Base-by-base conservation (phyloP, 2,329 filamentous ascomycete species). In the Botrytis pseudocinerea region DNA sequence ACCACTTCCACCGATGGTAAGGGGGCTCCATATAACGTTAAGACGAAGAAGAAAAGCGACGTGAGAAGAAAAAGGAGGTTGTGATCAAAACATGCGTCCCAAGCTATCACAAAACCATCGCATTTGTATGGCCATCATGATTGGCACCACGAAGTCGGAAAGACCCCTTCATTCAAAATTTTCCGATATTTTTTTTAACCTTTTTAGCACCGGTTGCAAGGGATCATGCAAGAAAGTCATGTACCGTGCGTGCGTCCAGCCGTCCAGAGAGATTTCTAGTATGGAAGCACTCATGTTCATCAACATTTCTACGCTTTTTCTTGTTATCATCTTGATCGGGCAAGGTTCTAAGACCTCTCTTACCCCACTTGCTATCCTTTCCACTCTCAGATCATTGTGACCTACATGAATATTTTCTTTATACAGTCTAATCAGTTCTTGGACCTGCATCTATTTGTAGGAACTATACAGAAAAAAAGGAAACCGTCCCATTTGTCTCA, bases 81-180 rank as follows among this genome's bases (percentile, higher is more conserved):
- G 48, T 69, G 65, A 69, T 25, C 65, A 69, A 69, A 57, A 25
- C 46, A 51, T 25, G 38, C 65, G 65, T 68, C 32, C 8, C 7
- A 40, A 42, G 35, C 35, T 54, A n/a, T 40, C 64, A 68, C 64
- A 14, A 68, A 54, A 68, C 28, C 64, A 42, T 25, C 32, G 28
- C 25, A 32, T 25, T 32, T 28, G 65, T 38, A 57, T 68, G 64
- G 32, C 25, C 20, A 42, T 14, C 64, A 42, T 68, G 48, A 57
- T 68, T 68, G 64, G 46, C 46, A 63, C 40, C 61, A 54, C 65
- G 48, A 57, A 28, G 48, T 57, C 48, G 25, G 25, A 28, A 28
- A 57, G 48, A 68, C 16, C 48, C 64, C 62, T 54, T 66, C 16
- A 40, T 66, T 66, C 32, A 4, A 54, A 40, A 54, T 20, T 54